These are phyloP conservation scores for Glycine latifolia DNA, from an alignment of 306 rosid genomes.

Conservation along the genomic window DNA sequence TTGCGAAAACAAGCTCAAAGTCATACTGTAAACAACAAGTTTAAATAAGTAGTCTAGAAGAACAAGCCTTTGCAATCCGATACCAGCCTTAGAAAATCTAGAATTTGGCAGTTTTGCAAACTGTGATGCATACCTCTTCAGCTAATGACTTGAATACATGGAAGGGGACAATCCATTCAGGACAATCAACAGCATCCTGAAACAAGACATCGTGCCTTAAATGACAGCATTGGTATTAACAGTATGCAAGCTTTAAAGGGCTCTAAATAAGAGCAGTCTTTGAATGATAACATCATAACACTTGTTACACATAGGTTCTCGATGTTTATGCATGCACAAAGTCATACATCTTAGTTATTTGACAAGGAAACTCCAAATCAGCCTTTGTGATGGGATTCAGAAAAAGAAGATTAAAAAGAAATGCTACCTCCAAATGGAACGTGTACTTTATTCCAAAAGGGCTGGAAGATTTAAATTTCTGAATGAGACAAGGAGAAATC, in stretches of 20 bases:
- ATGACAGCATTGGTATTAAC: neutral
- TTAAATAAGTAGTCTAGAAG: neutral
- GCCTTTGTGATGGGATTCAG: neutral
- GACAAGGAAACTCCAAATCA: slow-evolving; percentile 27
- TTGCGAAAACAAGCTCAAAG: slow-evolving; percentile 74
- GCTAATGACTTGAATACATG: slow-evolving; percentile 82
- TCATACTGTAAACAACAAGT: slow-evolving; percentile 66
- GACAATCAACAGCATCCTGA: slow-evolving; percentile 99
- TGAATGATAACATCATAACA: slow-evolving; percentile 3
- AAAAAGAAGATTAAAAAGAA: slow-evolving; percentile 19
- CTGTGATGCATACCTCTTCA: slow-evolving; percentile 73
- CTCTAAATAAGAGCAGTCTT: neutral
- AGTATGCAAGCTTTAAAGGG: neutral
- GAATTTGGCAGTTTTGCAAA: slow-evolving; percentile 1
- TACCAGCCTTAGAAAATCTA: neutral
- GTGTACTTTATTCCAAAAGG: slow-evolving; percentile 95
- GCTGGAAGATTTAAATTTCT: slow-evolving; percentile 87
- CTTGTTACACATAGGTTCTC: slow-evolving; percentile 12
- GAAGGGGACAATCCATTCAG: slow-evolving; percentile 96
- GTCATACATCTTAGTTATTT: slow-evolving; percentile 1
- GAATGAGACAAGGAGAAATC: slow-evolving; percentile 48
- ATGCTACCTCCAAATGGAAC: slow-evolving; percentile 89
- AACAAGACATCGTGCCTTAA: slow-evolving; percentile 32
- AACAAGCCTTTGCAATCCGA: neutral
- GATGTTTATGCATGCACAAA: slow-evolving; percentile 13